Evolutionary conservation across 2,329 filamentous ascomycete species (phyloP).

Genomic region (Dothistroma septosporum): DNA sequence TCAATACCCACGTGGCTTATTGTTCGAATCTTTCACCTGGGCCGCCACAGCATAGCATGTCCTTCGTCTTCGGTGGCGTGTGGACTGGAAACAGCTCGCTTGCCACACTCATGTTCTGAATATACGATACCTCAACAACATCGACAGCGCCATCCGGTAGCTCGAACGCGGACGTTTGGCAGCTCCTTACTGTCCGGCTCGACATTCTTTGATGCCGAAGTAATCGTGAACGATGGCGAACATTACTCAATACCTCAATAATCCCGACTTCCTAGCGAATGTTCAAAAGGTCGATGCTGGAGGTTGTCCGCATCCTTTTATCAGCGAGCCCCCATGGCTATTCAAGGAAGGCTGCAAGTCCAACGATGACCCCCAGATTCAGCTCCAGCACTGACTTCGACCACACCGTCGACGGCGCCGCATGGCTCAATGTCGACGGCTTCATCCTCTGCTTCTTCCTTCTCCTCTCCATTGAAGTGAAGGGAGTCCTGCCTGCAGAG

Average conservation of each 20-base stretch:
- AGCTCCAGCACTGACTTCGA: slow-evolving; percentile 37
- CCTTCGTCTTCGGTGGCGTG: not conserved
- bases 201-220: not conserved
- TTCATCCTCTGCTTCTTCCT: slow-evolving; percentile 68
- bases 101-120: not conserved
- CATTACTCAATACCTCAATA: slow-evolving; percentile 8
- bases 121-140: not conserved
- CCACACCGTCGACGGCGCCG: slow-evolving; percentile 62
- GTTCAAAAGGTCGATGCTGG: slow-evolving; percentile 22
- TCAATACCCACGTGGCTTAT: not conserved
- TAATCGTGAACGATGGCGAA: not conserved
- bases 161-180: not conserved
- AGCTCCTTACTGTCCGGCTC: not conserved
- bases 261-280: not conserved
- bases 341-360: slow-evolving; percentile 27
- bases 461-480: slow-evolving; percentile 60
- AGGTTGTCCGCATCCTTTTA: slow-evolving; percentile 28
- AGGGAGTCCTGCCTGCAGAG: not conserved
- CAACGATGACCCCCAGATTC: not conserved
- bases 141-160: not conserved
- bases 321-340: slow-evolving; percentile 24
- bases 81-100: not conserved
- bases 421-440: slow-evolving; percentile 70
- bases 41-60: not conserved
- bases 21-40: not conserved